Conservation (phyloP, 345 rosid species). For the Microcos paniculata region DNA sequence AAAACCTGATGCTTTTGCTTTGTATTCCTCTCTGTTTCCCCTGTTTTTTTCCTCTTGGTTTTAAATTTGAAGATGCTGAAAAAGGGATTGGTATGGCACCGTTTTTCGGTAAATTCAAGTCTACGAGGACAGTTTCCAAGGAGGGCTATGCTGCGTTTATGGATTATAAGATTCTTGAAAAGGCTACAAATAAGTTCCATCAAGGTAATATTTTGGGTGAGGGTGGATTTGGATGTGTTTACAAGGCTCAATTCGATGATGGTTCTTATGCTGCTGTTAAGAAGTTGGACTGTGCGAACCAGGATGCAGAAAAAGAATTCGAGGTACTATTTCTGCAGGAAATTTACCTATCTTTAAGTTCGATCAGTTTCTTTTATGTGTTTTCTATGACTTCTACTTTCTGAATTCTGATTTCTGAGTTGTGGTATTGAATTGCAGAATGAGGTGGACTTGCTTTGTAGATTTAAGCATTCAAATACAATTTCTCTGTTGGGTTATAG, state of each 20-base stretch:
- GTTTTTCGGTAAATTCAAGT: constrained; percentile 52
- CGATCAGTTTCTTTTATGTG: background rate
- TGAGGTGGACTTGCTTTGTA: constrained; percentile 80
- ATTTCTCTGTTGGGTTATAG: constrained; percentile 79
- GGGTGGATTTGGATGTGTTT: constrained; percentile 94
- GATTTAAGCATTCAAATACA: constrained; percentile 72
- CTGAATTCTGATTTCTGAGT: constrained; percentile 11
- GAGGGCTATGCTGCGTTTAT: constrained; percentile 51
- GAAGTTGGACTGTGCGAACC: constrained; percentile 66
- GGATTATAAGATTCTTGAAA: constrained; percentile 66
- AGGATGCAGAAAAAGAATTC: constrained; percentile 69
- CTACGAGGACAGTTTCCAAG: constrained; percentile 45
- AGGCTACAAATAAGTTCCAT: constrained; percentile 63
- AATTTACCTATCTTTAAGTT: background rate
- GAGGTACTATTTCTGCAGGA: constrained; percentile 45
- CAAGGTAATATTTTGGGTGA: constrained; percentile 72
- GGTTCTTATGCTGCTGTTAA: constrained; percentile 69
- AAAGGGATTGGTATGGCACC: constrained; percentile 48
- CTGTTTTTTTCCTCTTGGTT: constrained; percentile 9
- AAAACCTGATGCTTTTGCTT: constrained; percentile 7
- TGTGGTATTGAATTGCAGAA: constrained; percentile 48
- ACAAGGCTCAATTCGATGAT: constrained; percentile 63
- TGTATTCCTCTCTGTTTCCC: constrained; percentile 16
- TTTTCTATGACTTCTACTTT: no score
- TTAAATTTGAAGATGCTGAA: constrained; percentile 43